Base-by-base conservation (phyloP, 1,284 basidiomycete genomes). In the Ustilago tritici region DNA sequence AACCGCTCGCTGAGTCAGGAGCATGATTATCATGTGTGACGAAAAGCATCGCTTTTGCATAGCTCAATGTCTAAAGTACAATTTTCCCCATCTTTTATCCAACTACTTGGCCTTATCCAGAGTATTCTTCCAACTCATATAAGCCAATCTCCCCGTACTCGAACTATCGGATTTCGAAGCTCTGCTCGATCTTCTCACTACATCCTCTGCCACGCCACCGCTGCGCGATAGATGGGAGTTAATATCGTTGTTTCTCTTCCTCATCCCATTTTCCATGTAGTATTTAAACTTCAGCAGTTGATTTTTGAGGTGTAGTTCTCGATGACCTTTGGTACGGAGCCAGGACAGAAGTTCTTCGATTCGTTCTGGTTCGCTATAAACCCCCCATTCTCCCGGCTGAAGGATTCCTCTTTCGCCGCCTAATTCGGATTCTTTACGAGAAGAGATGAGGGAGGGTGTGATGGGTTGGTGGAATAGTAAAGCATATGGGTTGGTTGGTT, bases 261-360 rank as follows among this genome's bases (percentile, higher is more conserved):
- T 65, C 87, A 96, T 91, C 10, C 95, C 95, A 23, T 90, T 91
- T 38, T 91, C 90, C 70, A 98, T 91, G 84, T 95, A 93, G 47
- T 89, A 88, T 90, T 92, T 92, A 93, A 95, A 97, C 85, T 92
- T 93, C 32, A 89, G 90, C 74, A 98, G 87, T 2, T 90, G 87
- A 65, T 92, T 92, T 87, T 93, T 93, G 61, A 98, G 89, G 38
- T 92, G 91, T 49, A 92, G 88, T 86, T 98, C 96, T 56, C 95
- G 91, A 57, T 92, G 90, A 8, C 96, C 97, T 87, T 95, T 95
- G 28, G 91, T 89, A 83, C 98, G 95, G 23, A 99, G 89, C 95
- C 95, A 98, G 3, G 91, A 89, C 55, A 93, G 87, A 79, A 95
- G 93, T 73, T 92, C 90, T 53, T 93, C 92, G 65, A 97, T 87